Evolutionary conservation across 768 basidiomycete genomes (phyloP).

Genomic region (Dentipellis fragilis): DNA sequence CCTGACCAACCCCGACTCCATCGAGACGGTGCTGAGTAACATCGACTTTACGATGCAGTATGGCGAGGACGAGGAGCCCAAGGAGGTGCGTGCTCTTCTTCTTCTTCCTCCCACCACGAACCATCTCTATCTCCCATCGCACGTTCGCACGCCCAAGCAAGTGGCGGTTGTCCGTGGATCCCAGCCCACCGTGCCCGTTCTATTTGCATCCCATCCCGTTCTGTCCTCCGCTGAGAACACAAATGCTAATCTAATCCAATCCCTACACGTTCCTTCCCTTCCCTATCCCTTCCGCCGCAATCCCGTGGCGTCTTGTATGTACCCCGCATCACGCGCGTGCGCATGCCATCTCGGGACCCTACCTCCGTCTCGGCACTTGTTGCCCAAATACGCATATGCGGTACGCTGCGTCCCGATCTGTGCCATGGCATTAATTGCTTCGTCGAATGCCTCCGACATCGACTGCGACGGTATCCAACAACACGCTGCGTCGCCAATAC

Average conservation of each 20-base stretch:
- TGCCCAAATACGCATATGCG: neutral
- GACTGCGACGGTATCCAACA: neutral
- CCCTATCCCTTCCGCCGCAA: neutral
- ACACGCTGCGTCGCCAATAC: neutral
- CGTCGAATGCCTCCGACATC: neutral
- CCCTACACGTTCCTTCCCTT: neutral
- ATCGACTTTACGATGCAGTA: slow-evolving; percentile 99
- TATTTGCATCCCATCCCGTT: neutral
- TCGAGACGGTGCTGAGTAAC: slow-evolving; percentile 87
- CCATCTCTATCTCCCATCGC: neutral
- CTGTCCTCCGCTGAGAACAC: neutral
- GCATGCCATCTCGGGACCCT: neutral
- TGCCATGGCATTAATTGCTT: neutral
- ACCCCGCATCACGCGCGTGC: neutral
- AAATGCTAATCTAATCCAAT: neutral
- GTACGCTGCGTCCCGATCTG: neutral
- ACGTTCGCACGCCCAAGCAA: neutral
- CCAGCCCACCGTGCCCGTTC: neutral
- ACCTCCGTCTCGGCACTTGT: neutral
- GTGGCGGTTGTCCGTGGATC: neutral
- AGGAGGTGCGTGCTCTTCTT: slow-evolving; percentile 47
- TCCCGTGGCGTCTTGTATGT: neutral
- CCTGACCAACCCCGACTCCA: slow-evolving; percentile 79
- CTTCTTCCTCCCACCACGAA: neutral
- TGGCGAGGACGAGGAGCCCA: slow-evolving; percentile 96